phyloP scores from a whole-genome alignment of 1,284 basidiomycete genomes.

The Moesziomyces globuligerus region DNA sequence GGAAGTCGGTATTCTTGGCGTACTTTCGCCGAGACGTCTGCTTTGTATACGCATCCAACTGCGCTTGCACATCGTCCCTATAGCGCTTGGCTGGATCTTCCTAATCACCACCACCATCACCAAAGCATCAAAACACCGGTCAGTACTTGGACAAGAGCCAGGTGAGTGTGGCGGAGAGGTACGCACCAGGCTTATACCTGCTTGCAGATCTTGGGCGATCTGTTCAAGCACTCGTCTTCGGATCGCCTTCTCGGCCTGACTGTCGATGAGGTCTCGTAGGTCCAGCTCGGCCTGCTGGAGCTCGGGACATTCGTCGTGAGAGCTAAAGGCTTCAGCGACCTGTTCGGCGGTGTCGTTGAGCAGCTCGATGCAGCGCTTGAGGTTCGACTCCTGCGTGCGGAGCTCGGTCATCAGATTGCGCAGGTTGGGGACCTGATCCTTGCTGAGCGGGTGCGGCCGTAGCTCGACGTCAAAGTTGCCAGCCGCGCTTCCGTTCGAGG shows the following conservation, averaged over 20 bases:
- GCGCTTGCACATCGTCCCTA: constrained; percentile 14
- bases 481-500: background rate
- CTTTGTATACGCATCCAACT: constrained; percentile 29
- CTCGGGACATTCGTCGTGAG: constrained; percentile 18
- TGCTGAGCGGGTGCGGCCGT: constrained; percentile 24
- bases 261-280: constrained; percentile 52
- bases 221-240: constrained; percentile 34
- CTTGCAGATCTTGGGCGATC: constrained; percentile 34
- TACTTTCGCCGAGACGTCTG: constrained; percentile 55
- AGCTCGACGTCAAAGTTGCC: constrained; percentile 15
- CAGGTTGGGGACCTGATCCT: constrained; percentile 27
- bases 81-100: constrained; percentile 27
- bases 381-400: constrained; percentile 12
- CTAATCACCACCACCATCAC: background rate
- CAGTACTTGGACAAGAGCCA: background rate
- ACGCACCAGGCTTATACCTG: constrained; percentile 25
- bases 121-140: background rate
- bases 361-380: constrained; percentile 27
- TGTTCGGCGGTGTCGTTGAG: constrained; percentile 44
- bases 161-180: background rate
- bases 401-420: constrained; percentile 23
- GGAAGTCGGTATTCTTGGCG: constrained; percentile 39
- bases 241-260: constrained; percentile 39
- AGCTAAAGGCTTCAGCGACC: constrained; percentile 29
- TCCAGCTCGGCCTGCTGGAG: constrained; percentile 40